Percentiles rank a stretch among this genome's conserved stretches.
Conservation (phyloP, 2,329 filamentous ascomycete species). For the Calonectria henricotiae region DNA sequence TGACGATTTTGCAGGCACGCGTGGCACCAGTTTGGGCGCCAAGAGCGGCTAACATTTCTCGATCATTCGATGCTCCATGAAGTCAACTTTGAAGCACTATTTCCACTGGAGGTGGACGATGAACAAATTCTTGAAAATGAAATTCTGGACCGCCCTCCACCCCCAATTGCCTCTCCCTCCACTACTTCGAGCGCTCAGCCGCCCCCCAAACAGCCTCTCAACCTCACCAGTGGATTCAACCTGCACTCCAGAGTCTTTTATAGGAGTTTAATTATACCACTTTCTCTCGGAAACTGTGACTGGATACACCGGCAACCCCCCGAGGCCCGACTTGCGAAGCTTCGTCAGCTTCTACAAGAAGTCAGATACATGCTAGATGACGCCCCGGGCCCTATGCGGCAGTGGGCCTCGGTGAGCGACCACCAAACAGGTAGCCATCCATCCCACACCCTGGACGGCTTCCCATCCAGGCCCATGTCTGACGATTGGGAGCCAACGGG, state of each 20-base stretch:
- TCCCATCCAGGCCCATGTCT: background rate
- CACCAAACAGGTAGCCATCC: background rate
- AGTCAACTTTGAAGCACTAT: slow-evolving; percentile 55
- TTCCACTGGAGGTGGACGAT: slow-evolving; percentile 56
- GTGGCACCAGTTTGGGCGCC: slow-evolving; percentile 45
- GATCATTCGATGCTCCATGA: slow-evolving; percentile 52
- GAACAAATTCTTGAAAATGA: slow-evolving; percentile 53
- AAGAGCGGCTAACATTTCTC: slow-evolving; percentile 51
- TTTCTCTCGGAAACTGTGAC: slow-evolving; percentile 41
- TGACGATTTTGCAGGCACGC: slow-evolving; percentile 40
- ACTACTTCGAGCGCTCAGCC: slow-evolving; percentile 2
- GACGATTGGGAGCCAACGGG: background rate
- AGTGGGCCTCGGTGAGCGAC: slow-evolving; percentile 34
- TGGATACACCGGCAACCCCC: slow-evolving; percentile 33
- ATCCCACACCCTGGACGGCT: slow-evolving; percentile 23
- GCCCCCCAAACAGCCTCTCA: slow-evolving; percentile 34
- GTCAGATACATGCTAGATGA: slow-evolving; percentile 55
- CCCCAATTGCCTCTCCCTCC: slow-evolving; percentile 27
- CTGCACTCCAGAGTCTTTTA: slow-evolving; percentile 53
- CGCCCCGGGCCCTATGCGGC: slow-evolving; percentile 42
- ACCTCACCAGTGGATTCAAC: slow-evolving; percentile 53
- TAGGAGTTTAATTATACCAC: slow-evolving; percentile 40
- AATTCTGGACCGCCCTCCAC: slow-evolving; percentile 27
- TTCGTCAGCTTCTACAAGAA: slow-evolving; percentile 52
- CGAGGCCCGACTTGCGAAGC: slow-evolving; percentile 35